Evolutionary conservation across 1,284 basidiomycete species (phyloP).

Genomic region (Volvariella volvacea): DNA sequence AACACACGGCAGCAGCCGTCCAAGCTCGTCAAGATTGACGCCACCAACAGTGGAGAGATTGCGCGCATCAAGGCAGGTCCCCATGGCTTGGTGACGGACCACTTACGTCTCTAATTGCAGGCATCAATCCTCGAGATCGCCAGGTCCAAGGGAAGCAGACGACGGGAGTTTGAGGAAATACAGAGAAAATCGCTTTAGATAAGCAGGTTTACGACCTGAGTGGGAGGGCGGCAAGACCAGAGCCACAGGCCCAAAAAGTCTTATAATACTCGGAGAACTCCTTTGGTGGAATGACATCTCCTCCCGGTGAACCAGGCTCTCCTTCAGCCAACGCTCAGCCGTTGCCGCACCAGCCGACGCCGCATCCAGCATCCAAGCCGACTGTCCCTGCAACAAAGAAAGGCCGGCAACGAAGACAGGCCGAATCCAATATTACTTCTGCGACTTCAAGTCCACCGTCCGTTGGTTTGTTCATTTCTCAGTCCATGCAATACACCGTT

Average conservation of each 20-base stretch:
- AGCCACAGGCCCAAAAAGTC: conserved; percentile 21
- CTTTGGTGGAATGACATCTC: conserved; percentile 30
- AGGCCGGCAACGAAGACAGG: conserved; percentile 41
- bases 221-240: conserved; percentile 19
- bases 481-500: not conserved
- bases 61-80: conserved; percentile 1
- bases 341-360: conserved; percentile 36
- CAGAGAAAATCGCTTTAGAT: conserved; percentile 22
- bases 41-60: too few relatives aligned
- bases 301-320: conserved; percentile 28
- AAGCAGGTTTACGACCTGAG: conserved; percentile 27
- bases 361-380: conserved; percentile 25
- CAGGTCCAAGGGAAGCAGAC: too few relatives aligned
- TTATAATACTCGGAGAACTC: conserved; percentile 31
- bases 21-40: too few relatives aligned
- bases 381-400: conserved; percentile 29
- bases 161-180: too few relatives aligned
- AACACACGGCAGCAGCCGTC: too few relatives aligned
- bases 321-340: conserved; percentile 27
- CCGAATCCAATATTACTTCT: conserved; percentile 16
- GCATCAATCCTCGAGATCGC: too few relatives aligned
- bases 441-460: conserved; percentile 1
- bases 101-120: too few relatives aligned
- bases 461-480: not conserved
- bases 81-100: not conserved